These are phyloP conservation scores for Tetracladium marchalianum DNA, from an alignment of 495 filamentous ascomycete species.

Conservation along the genomic window DNA sequence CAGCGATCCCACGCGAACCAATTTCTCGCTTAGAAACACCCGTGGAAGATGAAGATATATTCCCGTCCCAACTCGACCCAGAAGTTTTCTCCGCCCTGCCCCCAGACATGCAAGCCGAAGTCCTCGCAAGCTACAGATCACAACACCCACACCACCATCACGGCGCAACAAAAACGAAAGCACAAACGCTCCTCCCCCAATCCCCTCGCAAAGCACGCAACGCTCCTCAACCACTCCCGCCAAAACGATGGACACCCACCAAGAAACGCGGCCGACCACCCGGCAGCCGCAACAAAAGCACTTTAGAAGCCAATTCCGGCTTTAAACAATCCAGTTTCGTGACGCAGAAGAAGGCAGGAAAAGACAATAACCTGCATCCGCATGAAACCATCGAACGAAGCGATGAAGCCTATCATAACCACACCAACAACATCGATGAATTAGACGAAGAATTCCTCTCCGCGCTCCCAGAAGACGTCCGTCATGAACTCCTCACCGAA, in stretches of 20 bases:
- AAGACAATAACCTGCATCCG: slow-evolving; percentile 8
- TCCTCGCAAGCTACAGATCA: slow-evolving; percentile 55
- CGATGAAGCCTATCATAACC: slow-evolving; percentile 2
- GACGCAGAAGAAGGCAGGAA: slow-evolving; percentile 18
- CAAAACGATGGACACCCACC: slow-evolving; percentile 44
- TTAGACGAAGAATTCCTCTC: slow-evolving; percentile 66
- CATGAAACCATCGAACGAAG: background rate
- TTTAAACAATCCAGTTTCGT: slow-evolving; percentile 61
- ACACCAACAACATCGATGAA: slow-evolving; percentile 25
- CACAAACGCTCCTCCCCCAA: slow-evolving; percentile 39
- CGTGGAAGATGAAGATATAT: too few relatives aligned
- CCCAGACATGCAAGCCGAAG: slow-evolving; percentile 71
- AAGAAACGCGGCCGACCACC: slow-evolving; percentile 45
- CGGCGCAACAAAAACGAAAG: slow-evolving; percentile 6
- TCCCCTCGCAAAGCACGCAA: slow-evolving; percentile 45
- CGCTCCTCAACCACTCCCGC: slow-evolving; percentile 26
- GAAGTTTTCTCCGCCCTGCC: slow-evolving; percentile 71
- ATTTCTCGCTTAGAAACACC: slow-evolving; percentile 2
- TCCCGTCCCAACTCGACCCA: slow-evolving; percentile 49
- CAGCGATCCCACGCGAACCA: background rate
- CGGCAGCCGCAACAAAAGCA: slow-evolving; percentile 28
- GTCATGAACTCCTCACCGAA: slow-evolving; percentile 65
- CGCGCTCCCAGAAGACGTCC: slow-evolving; percentile 72
- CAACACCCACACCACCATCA: background rate
- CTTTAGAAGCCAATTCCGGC: slow-evolving; percentile 33